phyloP scores from a whole-genome alignment of 495 filamentous ascomycete genomes.

The Pseudoneurospora amorphoporcata region DNA sequence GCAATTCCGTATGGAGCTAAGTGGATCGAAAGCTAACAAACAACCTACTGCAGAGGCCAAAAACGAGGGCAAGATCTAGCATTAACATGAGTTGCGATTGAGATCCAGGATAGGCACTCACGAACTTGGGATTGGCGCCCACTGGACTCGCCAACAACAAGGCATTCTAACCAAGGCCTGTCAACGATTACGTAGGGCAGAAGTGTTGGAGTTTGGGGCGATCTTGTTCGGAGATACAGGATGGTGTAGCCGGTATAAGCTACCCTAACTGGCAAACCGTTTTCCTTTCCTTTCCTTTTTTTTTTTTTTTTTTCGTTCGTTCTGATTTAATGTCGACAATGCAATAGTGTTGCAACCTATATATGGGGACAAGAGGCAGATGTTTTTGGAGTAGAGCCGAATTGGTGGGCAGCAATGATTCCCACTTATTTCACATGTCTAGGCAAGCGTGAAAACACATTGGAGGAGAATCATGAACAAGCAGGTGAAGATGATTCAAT shows the following conservation, averaged over 20 bases:
- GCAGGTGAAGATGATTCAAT: background rate
- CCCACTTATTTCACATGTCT: background rate
- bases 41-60: conserved; percentile 13
- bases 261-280: background rate
- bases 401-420: background rate
- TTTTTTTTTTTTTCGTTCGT: background rate
- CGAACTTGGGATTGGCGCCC: background rate
- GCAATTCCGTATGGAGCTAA: background rate
- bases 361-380: background rate
- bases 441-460: background rate
- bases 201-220: background rate
- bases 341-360: background rate
- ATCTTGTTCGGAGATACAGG: background rate
- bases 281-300: background rate
- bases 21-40: conserved; percentile 7
- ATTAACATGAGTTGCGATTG: background rate
- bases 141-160: background rate
- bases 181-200: background rate
- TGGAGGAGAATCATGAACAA: background rate
- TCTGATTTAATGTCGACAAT: background rate
- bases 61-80: conserved; percentile 42
- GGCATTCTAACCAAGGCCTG: background rate
- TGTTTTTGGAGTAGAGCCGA: background rate
- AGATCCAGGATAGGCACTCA: background rate
- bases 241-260: background rate